phyloP scores from a whole-genome alignment of 495 filamentous ascomycete species.

The Aspergillus coremiiformis region DNA sequence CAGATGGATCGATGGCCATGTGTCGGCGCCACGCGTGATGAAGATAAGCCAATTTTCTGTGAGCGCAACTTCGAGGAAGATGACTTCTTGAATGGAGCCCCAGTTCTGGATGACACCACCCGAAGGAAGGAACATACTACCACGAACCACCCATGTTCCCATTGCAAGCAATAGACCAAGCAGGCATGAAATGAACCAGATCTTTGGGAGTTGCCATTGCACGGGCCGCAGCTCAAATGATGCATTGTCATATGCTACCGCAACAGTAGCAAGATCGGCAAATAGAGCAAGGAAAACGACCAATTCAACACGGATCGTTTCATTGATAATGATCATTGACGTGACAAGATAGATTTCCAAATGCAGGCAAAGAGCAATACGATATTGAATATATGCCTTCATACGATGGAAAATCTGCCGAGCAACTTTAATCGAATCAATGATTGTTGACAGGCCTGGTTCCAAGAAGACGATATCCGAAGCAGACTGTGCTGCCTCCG shows the following conservation, averaged over 20 bases:
- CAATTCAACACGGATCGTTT: slow-evolving; percentile 57
- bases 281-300: slow-evolving; percentile 69
- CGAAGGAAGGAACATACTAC: slow-evolving; percentile 54
- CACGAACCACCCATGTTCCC: slow-evolving; percentile 63
- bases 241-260: slow-evolving; percentile 67
- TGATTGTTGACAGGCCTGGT: slow-evolving; percentile 65
- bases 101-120: slow-evolving; percentile 66
- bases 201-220: slow-evolving; percentile 71
- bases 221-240: slow-evolving; percentile 62
- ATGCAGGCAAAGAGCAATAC: slow-evolving; percentile 68
- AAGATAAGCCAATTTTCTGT: slow-evolving; percentile 77
- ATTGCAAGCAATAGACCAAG: slow-evolving; percentile 58
- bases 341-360: slow-evolving; percentile 68
- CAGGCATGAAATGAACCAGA: slow-evolving; percentile 64
- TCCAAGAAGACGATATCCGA: slow-evolving; percentile 72
- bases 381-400: slow-evolving; percentile 74
- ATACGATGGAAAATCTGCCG: slow-evolving; percentile 74
- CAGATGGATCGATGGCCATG: slow-evolving; percentile 61
- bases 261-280: slow-evolving; percentile 67
- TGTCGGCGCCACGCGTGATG: slow-evolving; percentile 60
- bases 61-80: slow-evolving; percentile 64
- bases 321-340: slow-evolving; percentile 66
- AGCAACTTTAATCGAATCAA: slow-evolving; percentile 66
- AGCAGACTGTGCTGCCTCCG: slow-evolving; percentile 65
- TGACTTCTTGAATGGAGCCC: slow-evolving; percentile 60